Evolutionary conservation across 108 stramenopile genomes (phyloP).

Genomic region (Schizochytrium sp.): DNA sequence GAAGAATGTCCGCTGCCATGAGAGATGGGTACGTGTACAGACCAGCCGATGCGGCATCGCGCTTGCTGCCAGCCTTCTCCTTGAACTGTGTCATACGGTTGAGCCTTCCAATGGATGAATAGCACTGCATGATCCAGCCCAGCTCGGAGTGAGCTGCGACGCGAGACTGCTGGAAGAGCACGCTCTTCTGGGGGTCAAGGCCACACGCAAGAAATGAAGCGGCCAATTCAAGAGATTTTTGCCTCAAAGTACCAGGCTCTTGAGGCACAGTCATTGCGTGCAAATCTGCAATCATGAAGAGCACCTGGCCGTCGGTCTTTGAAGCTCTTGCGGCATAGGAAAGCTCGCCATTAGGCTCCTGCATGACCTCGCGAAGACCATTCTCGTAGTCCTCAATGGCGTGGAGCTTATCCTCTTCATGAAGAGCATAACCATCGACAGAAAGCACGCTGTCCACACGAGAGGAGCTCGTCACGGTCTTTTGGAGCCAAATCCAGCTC

Average conservation of each 20-base stretch:
- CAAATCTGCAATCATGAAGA: constrained; percentile 98
- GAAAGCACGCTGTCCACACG: neutral
- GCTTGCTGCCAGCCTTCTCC: constrained; percentile 88
- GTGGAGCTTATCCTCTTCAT: constrained; percentile 71
- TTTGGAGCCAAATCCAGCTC: constrained; percentile 95
- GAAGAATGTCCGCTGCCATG: constrained; percentile 98
- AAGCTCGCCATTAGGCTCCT: constrained; percentile 20
- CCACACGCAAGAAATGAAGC: constrained; percentile 72
- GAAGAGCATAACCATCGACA: neutral
- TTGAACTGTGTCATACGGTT: constrained; percentile 99
- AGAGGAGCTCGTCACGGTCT: constrained; percentile 60
- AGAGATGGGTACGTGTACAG: constrained; percentile 96
- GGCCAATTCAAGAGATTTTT: constrained; percentile 73
- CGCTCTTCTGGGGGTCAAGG: constrained; percentile 87
- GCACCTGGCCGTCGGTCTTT: constrained; percentile 70
- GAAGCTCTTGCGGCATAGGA: neutral
- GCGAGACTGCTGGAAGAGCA: constrained; percentile 94
- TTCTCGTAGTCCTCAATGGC: constrained; percentile 73
- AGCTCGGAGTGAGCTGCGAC: constrained; percentile 96
- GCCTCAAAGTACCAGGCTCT: constrained; percentile 86
- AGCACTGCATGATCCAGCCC: constrained; percentile 95
- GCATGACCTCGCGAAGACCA: constrained; percentile 68
- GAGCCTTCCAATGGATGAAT: constrained; percentile 97
- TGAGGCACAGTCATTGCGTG: constrained; percentile 99
- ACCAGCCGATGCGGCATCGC: constrained; percentile 89